These are phyloP conservation scores for Cryptococcus jaspeensis DNA, from an alignment of 1,284 basidiomycete species.

Conservation along the genomic window DNA sequence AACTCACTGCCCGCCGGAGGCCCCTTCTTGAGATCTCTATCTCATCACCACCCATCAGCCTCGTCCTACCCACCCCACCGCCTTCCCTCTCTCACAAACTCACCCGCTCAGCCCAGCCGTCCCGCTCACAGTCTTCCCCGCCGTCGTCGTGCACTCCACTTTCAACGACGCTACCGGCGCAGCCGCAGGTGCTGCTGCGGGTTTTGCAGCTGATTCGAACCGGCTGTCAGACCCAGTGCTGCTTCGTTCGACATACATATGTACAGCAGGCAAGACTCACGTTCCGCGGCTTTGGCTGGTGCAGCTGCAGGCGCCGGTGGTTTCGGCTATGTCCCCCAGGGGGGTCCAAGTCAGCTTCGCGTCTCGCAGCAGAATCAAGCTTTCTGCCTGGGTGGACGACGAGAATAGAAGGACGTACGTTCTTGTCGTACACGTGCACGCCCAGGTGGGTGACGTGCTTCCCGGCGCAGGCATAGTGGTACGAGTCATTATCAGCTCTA, in stretches of 20 bases:
- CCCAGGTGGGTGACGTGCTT: slow-evolving; percentile 42
- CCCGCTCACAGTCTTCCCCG: slow-evolving; percentile 22
- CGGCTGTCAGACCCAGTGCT: background rate
- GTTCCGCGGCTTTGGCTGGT: background rate
- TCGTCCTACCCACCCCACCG: background rate
- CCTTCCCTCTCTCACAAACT: slow-evolving; percentile 16
- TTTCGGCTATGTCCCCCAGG: slow-evolving; percentile 2
- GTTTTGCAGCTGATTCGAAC: slow-evolving; percentile 1
- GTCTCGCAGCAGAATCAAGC: background rate
- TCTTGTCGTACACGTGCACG: slow-evolving; percentile 39
- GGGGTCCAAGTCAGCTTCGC: background rate
- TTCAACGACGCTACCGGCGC: slow-evolving; percentile 10
- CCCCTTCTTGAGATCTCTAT: slow-evolving; percentile 38
- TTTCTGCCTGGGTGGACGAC: too few relatives aligned
- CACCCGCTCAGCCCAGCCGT: slow-evolving; percentile 29
- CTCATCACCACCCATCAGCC: background rate
- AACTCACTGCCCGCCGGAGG: slow-evolving; percentile 34
- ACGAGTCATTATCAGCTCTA: slow-evolving; percentile 46
- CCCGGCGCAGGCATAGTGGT: slow-evolving; percentile 44
- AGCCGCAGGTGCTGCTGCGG: slow-evolving; percentile 1
- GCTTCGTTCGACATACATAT: background rate
- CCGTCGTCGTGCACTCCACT: slow-evolving; percentile 22
- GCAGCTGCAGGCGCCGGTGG: slow-evolving; percentile 2
- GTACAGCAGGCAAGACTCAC: background rate
- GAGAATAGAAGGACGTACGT: slow-evolving; percentile 23